Percentiles rank a stretch among this genome's conserved stretches.
Conservation (phyloP, 352 stramenopile species). For the Globisporangium acanthophoron region DNA sequence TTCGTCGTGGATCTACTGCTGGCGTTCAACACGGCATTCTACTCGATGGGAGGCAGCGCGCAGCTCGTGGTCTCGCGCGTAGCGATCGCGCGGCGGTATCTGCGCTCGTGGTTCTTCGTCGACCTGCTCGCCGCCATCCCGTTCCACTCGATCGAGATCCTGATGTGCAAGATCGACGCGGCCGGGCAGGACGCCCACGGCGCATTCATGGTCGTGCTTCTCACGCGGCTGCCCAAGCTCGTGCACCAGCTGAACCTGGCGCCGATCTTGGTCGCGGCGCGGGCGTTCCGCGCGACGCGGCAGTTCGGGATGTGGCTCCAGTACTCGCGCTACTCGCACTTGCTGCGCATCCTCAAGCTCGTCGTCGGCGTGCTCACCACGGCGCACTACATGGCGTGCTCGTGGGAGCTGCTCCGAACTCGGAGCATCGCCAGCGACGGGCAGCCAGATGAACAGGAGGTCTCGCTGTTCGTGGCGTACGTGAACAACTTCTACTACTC, state of each 20-base stretch:
- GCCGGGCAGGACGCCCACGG: slow-evolving; percentile 16
- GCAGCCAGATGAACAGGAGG: slow-evolving; percentile 23
- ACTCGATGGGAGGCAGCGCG: slow-evolving; percentile 14
- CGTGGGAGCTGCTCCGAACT: slow-evolving; percentile 30
- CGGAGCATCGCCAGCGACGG: slow-evolving; percentile 1
- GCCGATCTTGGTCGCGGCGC: slow-evolving; percentile 4
- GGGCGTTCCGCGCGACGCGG: neutral
- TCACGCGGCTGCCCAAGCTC: slow-evolving; percentile 10
- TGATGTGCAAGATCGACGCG: slow-evolving; percentile 54
- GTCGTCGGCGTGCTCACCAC: slow-evolving; percentile 30
- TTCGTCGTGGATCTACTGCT: slow-evolving; percentile 21
- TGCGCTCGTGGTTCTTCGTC: slow-evolving; percentile 17
- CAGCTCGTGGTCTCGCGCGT: slow-evolving; percentile 15
- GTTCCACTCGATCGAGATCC: slow-evolving; percentile 4
- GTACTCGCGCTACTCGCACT: slow-evolving; percentile 29
- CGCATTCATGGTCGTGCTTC: slow-evolving; percentile 1
- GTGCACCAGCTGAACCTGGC: slow-evolving; percentile 18
- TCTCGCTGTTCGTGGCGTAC: slow-evolving; percentile 26
- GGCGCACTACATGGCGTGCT: slow-evolving; percentile 45
- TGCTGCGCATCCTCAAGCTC: slow-evolving; percentile 30
- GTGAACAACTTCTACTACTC: slow-evolving; percentile 34
- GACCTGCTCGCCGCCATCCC: slow-evolving; percentile 18
- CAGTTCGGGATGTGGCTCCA: slow-evolving; percentile 20
- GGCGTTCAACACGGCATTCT: slow-evolving; percentile 26
- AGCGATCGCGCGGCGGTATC: slow-evolving; percentile 20